A percentile compares a stretch with the other conserved stretches of the same genome.
phyloP scores from a whole-genome alignment of 2,329 filamentous ascomycete genomes.

The Cladorrhinum sp. region DNA sequence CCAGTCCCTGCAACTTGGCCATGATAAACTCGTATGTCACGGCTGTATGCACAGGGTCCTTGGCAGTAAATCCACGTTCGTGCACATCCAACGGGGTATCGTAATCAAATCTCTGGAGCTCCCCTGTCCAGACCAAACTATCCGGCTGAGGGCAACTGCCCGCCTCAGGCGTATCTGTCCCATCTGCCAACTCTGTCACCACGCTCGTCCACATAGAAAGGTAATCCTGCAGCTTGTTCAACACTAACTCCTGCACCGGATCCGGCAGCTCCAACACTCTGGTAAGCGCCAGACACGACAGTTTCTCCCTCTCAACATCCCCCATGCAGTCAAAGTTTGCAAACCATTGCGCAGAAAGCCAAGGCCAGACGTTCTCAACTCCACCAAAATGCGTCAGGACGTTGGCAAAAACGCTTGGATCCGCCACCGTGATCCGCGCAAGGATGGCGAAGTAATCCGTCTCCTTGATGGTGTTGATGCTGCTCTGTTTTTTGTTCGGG shows the following conservation, averaged over 20 bases:
- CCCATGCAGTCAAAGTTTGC: slow-evolving; percentile 65
- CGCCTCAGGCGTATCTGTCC: slow-evolving; percentile 33
- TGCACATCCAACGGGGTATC: slow-evolving; percentile 54
- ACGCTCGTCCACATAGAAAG: slow-evolving; percentile 74
- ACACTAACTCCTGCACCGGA: slow-evolving; percentile 54
- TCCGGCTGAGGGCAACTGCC: slow-evolving; percentile 10
- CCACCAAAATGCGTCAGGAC: slow-evolving; percentile 48
- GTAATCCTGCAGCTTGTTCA: slow-evolving; percentile 66
- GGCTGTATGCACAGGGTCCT: slow-evolving; percentile 67
- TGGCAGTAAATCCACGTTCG: slow-evolving; percentile 51
- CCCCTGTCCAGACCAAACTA: slow-evolving; percentile 44
- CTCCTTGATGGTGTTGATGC: slow-evolving; percentile 71
- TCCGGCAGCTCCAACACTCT: slow-evolving; percentile 64
- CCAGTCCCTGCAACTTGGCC: slow-evolving; percentile 56
- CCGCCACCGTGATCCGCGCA: slow-evolving; percentile 71
- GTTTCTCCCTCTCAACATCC: slow-evolving; percentile 63
- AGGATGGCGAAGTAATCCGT: slow-evolving; percentile 84
- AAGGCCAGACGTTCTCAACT: slow-evolving; percentile 54
- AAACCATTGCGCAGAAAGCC: slow-evolving; percentile 65
- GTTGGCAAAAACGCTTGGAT: slow-evolving; percentile 65
- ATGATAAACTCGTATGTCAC: slow-evolving; percentile 63
- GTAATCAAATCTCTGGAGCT: slow-evolving; percentile 43
- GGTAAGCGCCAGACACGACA: slow-evolving; percentile 70
- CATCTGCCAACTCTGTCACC: slow-evolving; percentile 62
- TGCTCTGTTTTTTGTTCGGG: slow-evolving; percentile 66